Evolutionary conservation across 441 rosid genomes (phyloP).

Genomic region (Manihot esculenta): DNA sequence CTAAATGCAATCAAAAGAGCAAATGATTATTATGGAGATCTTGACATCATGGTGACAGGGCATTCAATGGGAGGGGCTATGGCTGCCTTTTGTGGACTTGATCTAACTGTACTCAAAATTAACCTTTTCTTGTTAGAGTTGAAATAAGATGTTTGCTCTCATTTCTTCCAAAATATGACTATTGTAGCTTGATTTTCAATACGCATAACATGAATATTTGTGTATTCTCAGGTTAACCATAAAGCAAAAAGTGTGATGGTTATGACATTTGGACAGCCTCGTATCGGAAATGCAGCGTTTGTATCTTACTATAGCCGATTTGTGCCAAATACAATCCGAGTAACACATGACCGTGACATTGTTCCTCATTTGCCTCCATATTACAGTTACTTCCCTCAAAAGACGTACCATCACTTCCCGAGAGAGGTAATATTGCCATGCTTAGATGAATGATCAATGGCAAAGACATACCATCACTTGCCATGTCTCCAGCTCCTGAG

Average conservation of each 20-base stretch:
- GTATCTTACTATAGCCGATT: slow-evolving; percentile 64
- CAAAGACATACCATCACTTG: neutral
- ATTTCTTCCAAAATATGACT: neutral
- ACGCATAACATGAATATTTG: slow-evolving; percentile 3
- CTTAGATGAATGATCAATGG: slow-evolving; percentile 3
- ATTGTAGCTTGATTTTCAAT: neutral
- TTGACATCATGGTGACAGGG: slow-evolving; percentile 78
- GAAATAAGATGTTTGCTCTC: neutral
- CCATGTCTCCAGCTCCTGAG: neutral
- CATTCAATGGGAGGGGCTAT: slow-evolving; percentile 99
- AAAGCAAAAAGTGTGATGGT: slow-evolving; percentile 64
- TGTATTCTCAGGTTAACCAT: slow-evolving; percentile 64
- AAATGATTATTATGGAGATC: slow-evolving; percentile 55
- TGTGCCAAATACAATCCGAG: slow-evolving; percentile 72
- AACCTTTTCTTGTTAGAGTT: neutral
- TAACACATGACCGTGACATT: slow-evolving; percentile 74
- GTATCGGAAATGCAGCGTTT: slow-evolving; percentile 88
- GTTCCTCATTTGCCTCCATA: slow-evolving; percentile 97
- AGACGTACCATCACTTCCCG: slow-evolving; percentile 97
- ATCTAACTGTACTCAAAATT: slow-evolving; percentile 54
- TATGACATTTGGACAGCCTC: slow-evolving; percentile 97
- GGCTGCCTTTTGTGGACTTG: slow-evolving; percentile 91
- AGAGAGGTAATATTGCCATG: slow-evolving; percentile 61
- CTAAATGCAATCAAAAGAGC: slow-evolving; percentile 58
- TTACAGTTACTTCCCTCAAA: slow-evolving; percentile 67